These are phyloP conservation scores for Skeletonema menzelii DNA, from an alignment of 108 stramenopile species.

Conservation along the genomic window DNA sequence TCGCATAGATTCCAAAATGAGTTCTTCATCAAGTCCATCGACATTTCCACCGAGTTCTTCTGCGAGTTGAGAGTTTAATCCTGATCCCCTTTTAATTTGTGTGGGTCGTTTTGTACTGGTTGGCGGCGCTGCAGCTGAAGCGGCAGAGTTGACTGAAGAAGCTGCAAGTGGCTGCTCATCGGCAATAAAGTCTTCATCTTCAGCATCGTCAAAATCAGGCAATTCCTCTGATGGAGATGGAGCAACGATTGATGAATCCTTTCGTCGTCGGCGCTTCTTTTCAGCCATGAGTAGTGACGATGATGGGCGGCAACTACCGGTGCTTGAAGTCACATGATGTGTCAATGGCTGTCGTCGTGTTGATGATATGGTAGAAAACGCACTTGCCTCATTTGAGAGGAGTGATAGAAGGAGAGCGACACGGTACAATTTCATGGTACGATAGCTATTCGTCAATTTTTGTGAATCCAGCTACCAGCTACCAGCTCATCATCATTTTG, in stretches of 20 bases:
- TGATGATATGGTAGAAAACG: neutral
- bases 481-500: neutral
- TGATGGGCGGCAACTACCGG: neutral
- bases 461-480: neutral
- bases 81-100: slow-evolving; percentile 23
- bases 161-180: slow-evolving; percentile 29
- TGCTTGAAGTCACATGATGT: neutral
- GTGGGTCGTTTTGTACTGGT: neutral
- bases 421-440: neutral
- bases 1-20: slow-evolving; percentile 36
- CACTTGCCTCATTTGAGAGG: neutral
- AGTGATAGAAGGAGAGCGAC: neutral
- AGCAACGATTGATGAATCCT: slow-evolving; percentile 13
- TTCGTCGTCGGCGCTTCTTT: slow-evolving; percentile 40
- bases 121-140: no score
- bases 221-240: slow-evolving; percentile 42
- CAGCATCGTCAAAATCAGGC: slow-evolving; percentile 77
- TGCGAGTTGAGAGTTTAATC: slow-evolving; percentile 35
- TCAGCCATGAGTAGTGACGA: slow-evolving; percentile 12
- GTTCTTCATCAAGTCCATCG: slow-evolving; percentile 41
- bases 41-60: slow-evolving; percentile 42
- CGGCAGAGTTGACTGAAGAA: no score
- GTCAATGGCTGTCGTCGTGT: neutral
- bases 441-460: neutral
- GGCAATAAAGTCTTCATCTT: slow-evolving; percentile 32